Evolutionary conservation across 2,329 filamentous ascomycete genomes (phyloP), one percentile per base, ranked within the genome.

Genomic region (Bipolaris oryzae): DNA sequence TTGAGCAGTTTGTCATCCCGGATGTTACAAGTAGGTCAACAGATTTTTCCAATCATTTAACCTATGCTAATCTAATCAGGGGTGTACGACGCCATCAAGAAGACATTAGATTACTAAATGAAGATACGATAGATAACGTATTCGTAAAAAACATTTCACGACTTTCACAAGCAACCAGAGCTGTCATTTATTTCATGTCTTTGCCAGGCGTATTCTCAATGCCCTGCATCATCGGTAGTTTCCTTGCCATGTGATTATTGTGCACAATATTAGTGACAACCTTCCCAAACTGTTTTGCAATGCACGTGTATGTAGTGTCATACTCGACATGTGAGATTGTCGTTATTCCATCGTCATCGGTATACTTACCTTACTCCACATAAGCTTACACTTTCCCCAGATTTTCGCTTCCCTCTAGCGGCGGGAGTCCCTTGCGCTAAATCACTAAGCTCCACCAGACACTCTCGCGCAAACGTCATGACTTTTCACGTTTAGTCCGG

Each of bases 1-100:
- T 86, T 76, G 93, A 97, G 64, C 77, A 79, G 60, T 80, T 82
- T 57, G 77, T 92, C 72, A 81, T 96, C 53, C 93, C 93, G 0
- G 93, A 96, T 77, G 89, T 96, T 68, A 86, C 90, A 13, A 87
- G 92, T 96, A 80, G 87, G 91, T 89, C 20, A n/a, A 28, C 18
- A 15, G 10, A 4, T 23, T 10, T 10, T 2, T 20, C 7, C n/a
- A 38, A 20, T 20, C 4, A 33, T 3, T 9, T 23, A 78, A 46
- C 58, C 78, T 5, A 58, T 59, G 0, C 44, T 58, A 5, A 60
- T 45, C 11, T 7, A 0, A 11, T 7, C 39, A 78, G 76, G 77
- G 49, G 75, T 82, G n/a, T 82, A 82, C 61, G 80, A 82, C 69
- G 71, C 79, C 1, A 81, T 82, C 57, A 80, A 77, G 59, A 77